Evolutionary conservation across 2,329 filamentous ascomycete species (phyloP).

Genomic region (Colletotrichum kahawae): DNA sequence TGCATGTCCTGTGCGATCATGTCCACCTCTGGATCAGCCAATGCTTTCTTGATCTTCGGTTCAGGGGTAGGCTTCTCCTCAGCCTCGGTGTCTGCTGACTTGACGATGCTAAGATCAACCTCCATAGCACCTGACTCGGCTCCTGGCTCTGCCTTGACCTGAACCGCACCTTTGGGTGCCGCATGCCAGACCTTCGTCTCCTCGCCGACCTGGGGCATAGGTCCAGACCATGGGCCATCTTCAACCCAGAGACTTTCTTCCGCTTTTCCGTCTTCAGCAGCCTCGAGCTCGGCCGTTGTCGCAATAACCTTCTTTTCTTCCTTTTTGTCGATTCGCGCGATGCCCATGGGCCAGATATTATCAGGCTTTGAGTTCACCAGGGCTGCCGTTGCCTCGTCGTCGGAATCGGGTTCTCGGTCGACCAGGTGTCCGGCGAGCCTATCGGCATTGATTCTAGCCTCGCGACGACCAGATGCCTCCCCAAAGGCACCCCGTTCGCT

Average conservation of each 20-base stretch:
- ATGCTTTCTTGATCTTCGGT: slow-evolving; percentile 31
- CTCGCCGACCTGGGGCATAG: slow-evolving; percentile 30
- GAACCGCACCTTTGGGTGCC: slow-evolving; percentile 37
- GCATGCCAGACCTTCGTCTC: slow-evolving; percentile 50
- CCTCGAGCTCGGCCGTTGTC: slow-evolving; percentile 62
- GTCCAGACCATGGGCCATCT: slow-evolving; percentile 30
- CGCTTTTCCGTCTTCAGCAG: slow-evolving; percentile 53
- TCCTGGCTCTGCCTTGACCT: slow-evolving; percentile 51
- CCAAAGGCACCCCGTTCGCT: slow-evolving; percentile 43
- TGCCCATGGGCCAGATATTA: slow-evolving; percentile 57
- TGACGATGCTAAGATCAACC: slow-evolving; percentile 43
- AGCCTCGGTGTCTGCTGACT: slow-evolving; percentile 27
- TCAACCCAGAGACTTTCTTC: slow-evolving; percentile 54
- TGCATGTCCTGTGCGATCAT: slow-evolving; percentile 44
- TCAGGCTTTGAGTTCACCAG: slow-evolving; percentile 19
- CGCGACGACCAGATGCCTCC: slow-evolving; percentile 38
- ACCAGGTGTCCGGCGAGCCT: slow-evolving; percentile 51
- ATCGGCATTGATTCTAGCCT: slow-evolving; percentile 62
- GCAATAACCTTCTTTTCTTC: slow-evolving; percentile 59
- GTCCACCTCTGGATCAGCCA: slow-evolving; percentile 41
- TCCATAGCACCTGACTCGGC: slow-evolving; percentile 40
- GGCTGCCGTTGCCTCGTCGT: slow-evolving; percentile 27
- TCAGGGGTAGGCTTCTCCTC: slow-evolving; percentile 27
- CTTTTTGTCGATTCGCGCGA: slow-evolving; percentile 59
- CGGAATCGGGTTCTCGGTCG: slow-evolving; percentile 25